Conservation (phyloP, 2,329 filamentous ascomycete genomes). For the Grosmannia penicillata region DNA sequence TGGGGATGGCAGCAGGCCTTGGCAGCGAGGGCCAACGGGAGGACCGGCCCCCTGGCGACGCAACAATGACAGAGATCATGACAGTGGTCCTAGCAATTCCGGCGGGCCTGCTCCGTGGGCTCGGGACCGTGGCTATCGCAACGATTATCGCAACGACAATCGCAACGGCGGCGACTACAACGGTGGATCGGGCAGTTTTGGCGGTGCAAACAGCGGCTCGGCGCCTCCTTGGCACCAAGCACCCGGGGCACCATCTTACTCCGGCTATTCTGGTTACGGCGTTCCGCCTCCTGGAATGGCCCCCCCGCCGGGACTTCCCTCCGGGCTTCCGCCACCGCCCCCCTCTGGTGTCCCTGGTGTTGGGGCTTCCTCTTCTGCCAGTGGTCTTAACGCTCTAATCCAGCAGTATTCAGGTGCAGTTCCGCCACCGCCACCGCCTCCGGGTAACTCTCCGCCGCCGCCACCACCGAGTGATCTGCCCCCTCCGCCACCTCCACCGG, state of each 20-base stretch:
- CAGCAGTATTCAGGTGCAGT: conserved; percentile 36
- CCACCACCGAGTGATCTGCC: conserved; percentile 22
- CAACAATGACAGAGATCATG: conserved; percentile 34
- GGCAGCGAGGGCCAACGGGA: conserved; percentile 75
- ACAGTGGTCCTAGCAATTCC: conserved; percentile 20
- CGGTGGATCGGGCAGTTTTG: conserved; percentile 9
- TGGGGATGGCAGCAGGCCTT: conserved; percentile 58
- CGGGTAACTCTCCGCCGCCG: conserved; percentile 16
- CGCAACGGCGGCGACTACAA: conserved; percentile 24
- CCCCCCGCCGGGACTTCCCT: neutral
- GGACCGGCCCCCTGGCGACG: conserved; percentile 71
- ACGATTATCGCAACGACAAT: conserved; percentile 29
- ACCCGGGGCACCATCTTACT: conserved; percentile 15
- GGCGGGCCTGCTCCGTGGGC: conserved; percentile 44
- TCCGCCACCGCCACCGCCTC: conserved; percentile 8
- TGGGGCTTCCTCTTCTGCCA: conserved; percentile 31
- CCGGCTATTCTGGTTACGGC: conserved; percentile 23
- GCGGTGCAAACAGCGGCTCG: conserved; percentile 22
- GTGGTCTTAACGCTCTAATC: conserved; percentile 48
- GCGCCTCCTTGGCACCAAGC: conserved; percentile 35
- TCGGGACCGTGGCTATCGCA: conserved; percentile 39
- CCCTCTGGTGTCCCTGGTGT: conserved; percentile 12
- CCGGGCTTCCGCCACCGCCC: conserved; percentile 2
- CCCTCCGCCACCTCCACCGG: conserved; percentile 18
- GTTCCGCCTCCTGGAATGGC: conserved; percentile 26